A percentile compares a stretch with the other conserved stretches of the same genome.
Evolutionary conservation across 1,139 yeast species (phyloP).

Genomic region (Komagataea norvegica): DNA sequence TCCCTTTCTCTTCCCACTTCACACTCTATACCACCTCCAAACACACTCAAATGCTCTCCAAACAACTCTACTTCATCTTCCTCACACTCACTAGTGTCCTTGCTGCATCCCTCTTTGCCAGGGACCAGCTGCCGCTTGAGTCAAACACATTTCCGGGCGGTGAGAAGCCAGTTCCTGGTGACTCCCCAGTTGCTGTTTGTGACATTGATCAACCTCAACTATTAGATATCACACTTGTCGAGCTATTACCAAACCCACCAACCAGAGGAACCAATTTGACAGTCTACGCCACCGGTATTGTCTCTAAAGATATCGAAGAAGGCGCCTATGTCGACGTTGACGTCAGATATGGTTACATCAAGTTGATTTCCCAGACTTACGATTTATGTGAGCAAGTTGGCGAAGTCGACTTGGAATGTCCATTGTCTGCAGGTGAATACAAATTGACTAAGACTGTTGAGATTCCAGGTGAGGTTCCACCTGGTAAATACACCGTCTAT

Average conservation of each 20-base stretch:
- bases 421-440: slow-evolving; percentile 66
- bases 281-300: slow-evolving; percentile 64
- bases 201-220: slow-evolving; percentile 61
- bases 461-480: slow-evolving; percentile 91
- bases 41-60: not conserved
- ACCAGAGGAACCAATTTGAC: slow-evolving; percentile 73
- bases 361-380: slow-evolving; percentile 76
- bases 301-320: slow-evolving; percentile 53
- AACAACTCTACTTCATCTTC: not conserved
- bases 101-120: slow-evolving; percentile 17
- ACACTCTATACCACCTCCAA: not conserved
- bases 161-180: slow-evolving; percentile 81
- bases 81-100: not conserved
- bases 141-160: slow-evolving; percentile 28
- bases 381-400: slow-evolving; percentile 86
- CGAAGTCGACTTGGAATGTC: slow-evolving; percentile 80
- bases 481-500: slow-evolving; percentile 79
- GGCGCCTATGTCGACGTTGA: slow-evolving; percentile 95
- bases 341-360: slow-evolving; percentile 88
- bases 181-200: slow-evolving; percentile 77
- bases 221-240: slow-evolving; percentile 55
- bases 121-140: slow-evolving; percentile 17
- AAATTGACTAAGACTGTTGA: slow-evolving; percentile 65
- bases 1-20: not conserved
- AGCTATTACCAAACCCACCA: slow-evolving; percentile 83